phyloP scores from a whole-genome alignment of 2,329 filamentous ascomycete species.

The Davidsoniella virescens region DNA sequence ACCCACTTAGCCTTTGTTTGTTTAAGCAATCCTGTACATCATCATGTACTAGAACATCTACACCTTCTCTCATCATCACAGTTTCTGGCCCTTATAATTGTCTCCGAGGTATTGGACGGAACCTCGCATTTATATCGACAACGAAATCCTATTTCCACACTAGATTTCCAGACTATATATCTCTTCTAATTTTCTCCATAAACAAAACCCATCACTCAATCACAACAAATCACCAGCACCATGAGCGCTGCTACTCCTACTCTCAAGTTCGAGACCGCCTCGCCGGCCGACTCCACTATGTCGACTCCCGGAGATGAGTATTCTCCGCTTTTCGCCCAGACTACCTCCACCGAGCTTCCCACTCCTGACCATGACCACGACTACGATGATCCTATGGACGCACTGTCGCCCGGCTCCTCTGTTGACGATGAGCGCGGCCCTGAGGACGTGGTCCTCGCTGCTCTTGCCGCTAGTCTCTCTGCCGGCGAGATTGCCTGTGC shows the following conservation, averaged over 20 bases:
- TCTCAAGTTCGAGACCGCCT: conserved; percentile 34
- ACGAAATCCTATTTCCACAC: background rate
- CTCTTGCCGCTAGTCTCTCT: conserved; percentile 7
- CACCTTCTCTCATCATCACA: background rate
- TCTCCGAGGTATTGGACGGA: conserved; percentile 2
- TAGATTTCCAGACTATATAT: background rate
- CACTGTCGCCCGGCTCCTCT: conserved; percentile 32
- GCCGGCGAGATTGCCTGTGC: conserved; percentile 11
- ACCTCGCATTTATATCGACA: conserved; percentile 3
- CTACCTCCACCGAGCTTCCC: conserved; percentile 18
- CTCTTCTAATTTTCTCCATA: background rate
- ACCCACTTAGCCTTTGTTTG: conserved; percentile 1
- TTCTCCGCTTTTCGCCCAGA: conserved; percentile 30
- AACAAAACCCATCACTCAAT: background rate
- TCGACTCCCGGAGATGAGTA: conserved; percentile 33
- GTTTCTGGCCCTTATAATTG: conserved; percentile 3
- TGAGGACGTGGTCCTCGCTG: conserved; percentile 18
- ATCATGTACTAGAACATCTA: background rate
- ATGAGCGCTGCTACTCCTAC: conserved; percentile 18
- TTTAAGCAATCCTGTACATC: background rate
- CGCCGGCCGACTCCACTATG: conserved; percentile 37
- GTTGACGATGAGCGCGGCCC: conserved; percentile 16
- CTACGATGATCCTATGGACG: conserved; percentile 31
- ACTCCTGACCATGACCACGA: conserved; percentile 14
- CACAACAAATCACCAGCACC: conserved; percentile 15